Base-by-base conservation (phyloP, 1,284 basidiomycete species). In the Bondarzewia mesenterica region DNA sequence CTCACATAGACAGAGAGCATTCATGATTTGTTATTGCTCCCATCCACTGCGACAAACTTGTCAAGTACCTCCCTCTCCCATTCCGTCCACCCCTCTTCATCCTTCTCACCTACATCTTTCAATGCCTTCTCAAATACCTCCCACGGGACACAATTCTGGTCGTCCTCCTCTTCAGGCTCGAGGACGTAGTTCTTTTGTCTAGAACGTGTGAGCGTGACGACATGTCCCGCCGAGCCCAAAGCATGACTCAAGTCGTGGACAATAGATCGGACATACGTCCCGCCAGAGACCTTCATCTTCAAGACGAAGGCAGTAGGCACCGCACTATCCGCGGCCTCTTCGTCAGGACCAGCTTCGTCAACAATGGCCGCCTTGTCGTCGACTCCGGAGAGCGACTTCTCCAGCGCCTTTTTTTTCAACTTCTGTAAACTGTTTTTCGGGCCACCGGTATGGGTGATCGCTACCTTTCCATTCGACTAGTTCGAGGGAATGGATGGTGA, bases 191-290 rank as follows among this genome's bases (percentile, higher is more conserved):
- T 74, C 12, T 91, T 90, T 72, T 97, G 93, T 32, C 88, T 77
- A 16, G 85, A 85, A 20, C 94, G 80, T 12, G 82, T 89, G 50
- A 97, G 75, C 12, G 86, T 89, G 42, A 94, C 91, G 46, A 97
- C 92, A 62, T 94, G 92, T 0, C 91, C 93, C 4, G 89, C 89
- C 38, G 87, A 89, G 2, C 83, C 89, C 20, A 97, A 64, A 1
- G 82, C 79, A 54, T 84, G 80, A 7, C 86, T 89, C 18, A 97
- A 75, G 63, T 97, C 93, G 63, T 97, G 92, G 41, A 93, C 85
- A 55, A 96, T 85, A 2, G 85, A 90, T 44, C 93, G 84, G 42
- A 97, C 93, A 60, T 97, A 97, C n/a, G 93, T 97, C 21, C 93
- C 93, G n/a, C 88, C 88, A 15, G 90, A 92, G 7, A 96, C 94